A percentile compares a stretch with the other conserved stretches of the same genome.
Conservation (phyloP, 2,329 filamentous ascomycete species). For the Akanthomyces lecanii region DNA sequence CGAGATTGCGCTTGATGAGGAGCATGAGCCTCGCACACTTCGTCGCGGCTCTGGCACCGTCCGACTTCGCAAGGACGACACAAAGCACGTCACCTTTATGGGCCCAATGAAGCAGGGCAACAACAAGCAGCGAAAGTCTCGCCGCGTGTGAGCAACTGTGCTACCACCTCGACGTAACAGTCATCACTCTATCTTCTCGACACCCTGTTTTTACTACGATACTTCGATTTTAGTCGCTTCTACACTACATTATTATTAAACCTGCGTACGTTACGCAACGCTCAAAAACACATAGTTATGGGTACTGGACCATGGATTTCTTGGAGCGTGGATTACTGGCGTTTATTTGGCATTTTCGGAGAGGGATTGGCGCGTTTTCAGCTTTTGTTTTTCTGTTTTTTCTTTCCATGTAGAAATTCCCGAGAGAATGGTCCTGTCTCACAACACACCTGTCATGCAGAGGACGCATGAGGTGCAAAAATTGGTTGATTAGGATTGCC, state of each 20-base stretch:
- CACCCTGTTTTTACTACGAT: conserved; percentile 28
- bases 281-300: conserved; percentile 17
- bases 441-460: conserved; percentile 4
- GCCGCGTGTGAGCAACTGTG: conserved; percentile 24
- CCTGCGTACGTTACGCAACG: conserved; percentile 18
- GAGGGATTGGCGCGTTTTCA: conserved; percentile 14
- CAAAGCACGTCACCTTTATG: conserved; percentile 54
- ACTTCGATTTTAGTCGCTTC: conserved; percentile 28
- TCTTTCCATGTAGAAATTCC: conserved; percentile 11
- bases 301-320: conserved; percentile 17
- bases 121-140: conserved; percentile 29
- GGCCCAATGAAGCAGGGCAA: conserved; percentile 42
- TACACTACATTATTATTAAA: conserved; percentile 18
- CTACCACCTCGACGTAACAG: conserved; percentile 8
- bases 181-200: conserved; percentile 17
- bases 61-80: conserved; percentile 50
- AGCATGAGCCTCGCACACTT: conserved; percentile 44
- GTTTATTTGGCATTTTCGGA: conserved; percentile 18
- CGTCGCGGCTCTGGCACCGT: conserved; percentile 42
- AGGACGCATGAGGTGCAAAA: conserved; percentile 7
- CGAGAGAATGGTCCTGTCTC: conserved; percentile 12
- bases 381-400: background rate
- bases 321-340: conserved; percentile 17
- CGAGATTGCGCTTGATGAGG: conserved; percentile 59
- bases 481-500: conserved; percentile 14